These are phyloP conservation scores for Gautieria morchelliformis DNA, from an alignment of 768 basidiomycete genomes.

Conservation along the genomic window DNA sequence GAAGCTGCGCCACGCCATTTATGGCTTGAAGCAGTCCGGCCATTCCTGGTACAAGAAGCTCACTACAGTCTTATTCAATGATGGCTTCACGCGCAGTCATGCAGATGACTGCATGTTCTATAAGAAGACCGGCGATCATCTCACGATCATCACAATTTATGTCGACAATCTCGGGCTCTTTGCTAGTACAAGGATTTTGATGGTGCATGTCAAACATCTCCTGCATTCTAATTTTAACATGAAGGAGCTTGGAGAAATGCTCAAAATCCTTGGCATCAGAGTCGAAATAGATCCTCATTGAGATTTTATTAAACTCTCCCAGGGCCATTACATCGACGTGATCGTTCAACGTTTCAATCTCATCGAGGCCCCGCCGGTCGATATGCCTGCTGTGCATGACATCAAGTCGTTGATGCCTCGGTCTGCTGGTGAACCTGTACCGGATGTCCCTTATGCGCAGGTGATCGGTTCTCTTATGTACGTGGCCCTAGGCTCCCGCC, in stretches of 20 bases:
- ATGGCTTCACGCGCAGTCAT: constrained; percentile 13
- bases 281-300: constrained; percentile 16
- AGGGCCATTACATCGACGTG: constrained; percentile 6
- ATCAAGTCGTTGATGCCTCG: neutral
- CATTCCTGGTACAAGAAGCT: constrained; percentile 23
- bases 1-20: constrained; percentile 15
- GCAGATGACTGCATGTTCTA: constrained; percentile 19
- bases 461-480: constrained; percentile 24
- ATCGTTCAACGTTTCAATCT: constrained; percentile 9
- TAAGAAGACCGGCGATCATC: neutral
- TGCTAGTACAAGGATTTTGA: neutral
- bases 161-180: constrained; percentile 22
- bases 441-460: constrained; percentile 15
- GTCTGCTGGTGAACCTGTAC: neutral
- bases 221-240: constrained; percentile 20
- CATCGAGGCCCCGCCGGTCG: neutral
- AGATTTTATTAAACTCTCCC: constrained; percentile 1
- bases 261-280: constrained; percentile 28
- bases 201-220: constrained; percentile 7
- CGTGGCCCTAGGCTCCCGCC: constrained; percentile 21
- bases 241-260: constrained; percentile 23
- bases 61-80: constrained; percentile 11
- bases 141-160: constrained; percentile 19
- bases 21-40: constrained; percentile 23
- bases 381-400: constrained; percentile 9